These are phyloP conservation scores for Mucor irregularis DNA, from an alignment of 371 early-diverging fungal genomes.

Conservation along the genomic window DNA sequence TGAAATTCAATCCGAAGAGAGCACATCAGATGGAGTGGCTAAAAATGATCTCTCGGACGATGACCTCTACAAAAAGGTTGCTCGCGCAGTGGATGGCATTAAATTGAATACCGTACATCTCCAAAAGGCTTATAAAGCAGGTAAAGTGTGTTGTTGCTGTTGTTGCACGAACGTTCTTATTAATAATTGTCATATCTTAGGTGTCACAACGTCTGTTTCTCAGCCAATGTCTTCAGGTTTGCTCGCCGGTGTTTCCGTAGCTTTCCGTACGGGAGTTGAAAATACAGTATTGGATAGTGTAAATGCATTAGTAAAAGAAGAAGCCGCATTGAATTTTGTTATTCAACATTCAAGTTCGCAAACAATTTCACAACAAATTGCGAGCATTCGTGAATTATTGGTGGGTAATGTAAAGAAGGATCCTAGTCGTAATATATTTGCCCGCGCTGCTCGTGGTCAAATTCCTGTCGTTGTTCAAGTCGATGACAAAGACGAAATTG, in stretches of 20 bases:
- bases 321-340: slow-evolving; percentile 62
- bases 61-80: slow-evolving; percentile 29
- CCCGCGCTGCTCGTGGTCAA: slow-evolving; percentile 58
- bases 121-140: slow-evolving; percentile 65
- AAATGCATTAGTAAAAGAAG: slow-evolving; percentile 57
- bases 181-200: too few species aligned
- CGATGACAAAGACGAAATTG: slow-evolving; percentile 73
- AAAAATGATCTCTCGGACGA: slow-evolving; percentile 34
- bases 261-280: slow-evolving; percentile 57
- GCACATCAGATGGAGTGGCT: slow-evolving; percentile 57
- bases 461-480: slow-evolving; percentile 67
- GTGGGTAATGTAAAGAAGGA: slow-evolving; percentile 28
- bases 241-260: slow-evolving; percentile 57
- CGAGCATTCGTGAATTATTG: slow-evolving; percentile 55
- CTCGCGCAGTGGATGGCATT: slow-evolving; percentile 61
- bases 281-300: slow-evolving; percentile 43
- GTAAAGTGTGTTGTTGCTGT: too few species aligned
- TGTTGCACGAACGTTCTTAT: too few species aligned
- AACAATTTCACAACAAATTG: slow-evolving; percentile 70
- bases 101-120: slow-evolving; percentile 62
- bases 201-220: slow-evolving; percentile 38
- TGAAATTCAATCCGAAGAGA: slow-evolving; percentile 58
- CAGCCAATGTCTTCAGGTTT: slow-evolving; percentile 43
- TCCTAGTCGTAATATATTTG: slow-evolving; percentile 33
- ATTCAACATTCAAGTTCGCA: slow-evolving; percentile 39